These are phyloP conservation scores for Termitomyces sp. DNA, from an alignment of 768 basidiomycete species.

Conservation along the genomic window DNA sequence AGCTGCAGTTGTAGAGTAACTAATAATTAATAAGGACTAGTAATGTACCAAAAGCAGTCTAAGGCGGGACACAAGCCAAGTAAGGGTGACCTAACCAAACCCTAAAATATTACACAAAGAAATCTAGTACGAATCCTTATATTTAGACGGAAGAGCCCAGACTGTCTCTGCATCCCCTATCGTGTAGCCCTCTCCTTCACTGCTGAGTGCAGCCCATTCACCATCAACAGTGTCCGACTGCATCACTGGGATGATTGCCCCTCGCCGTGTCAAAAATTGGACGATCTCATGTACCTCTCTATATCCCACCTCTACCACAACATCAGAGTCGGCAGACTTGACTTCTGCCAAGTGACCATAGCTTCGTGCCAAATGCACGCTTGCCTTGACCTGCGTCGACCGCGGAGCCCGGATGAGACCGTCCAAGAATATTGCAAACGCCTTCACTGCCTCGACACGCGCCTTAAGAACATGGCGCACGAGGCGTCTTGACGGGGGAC, in stretches of 20 bases:
- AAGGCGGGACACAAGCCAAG: not conserved
- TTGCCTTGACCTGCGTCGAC: conserved; percentile 40
- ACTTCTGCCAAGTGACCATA: conserved; percentile 44
- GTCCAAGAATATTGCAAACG: conserved; percentile 69
- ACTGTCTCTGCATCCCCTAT: conserved; percentile 24
- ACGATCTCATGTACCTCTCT: conserved; percentile 71
- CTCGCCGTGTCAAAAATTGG: conserved; percentile 60
- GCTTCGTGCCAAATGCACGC: conserved; percentile 43
- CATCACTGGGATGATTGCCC: conserved; percentile 64
- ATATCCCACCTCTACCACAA: conserved; percentile 43
- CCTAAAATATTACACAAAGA: not conserved
- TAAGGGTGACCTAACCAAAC: not conserved
- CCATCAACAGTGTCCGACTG: conserved; percentile 43
- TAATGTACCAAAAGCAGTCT: not conserved
- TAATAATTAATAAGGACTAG: too few species aligned
- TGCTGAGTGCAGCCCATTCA: conserved; percentile 73
- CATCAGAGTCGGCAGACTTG: conserved; percentile 20
- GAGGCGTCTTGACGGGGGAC: conserved; percentile 76
- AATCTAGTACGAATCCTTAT: not conserved
- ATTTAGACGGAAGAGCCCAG: conserved; percentile 11
- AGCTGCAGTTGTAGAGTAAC: too few species aligned
- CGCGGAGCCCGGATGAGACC: conserved; percentile 44
- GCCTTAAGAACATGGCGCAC: conserved; percentile 87
- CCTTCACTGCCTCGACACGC: conserved; percentile 77
- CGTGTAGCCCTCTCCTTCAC: conserved; percentile 47